Evolutionary conservation across 768 basidiomycete species (phyloP).

Genomic region (Lentinula sp.): DNA sequence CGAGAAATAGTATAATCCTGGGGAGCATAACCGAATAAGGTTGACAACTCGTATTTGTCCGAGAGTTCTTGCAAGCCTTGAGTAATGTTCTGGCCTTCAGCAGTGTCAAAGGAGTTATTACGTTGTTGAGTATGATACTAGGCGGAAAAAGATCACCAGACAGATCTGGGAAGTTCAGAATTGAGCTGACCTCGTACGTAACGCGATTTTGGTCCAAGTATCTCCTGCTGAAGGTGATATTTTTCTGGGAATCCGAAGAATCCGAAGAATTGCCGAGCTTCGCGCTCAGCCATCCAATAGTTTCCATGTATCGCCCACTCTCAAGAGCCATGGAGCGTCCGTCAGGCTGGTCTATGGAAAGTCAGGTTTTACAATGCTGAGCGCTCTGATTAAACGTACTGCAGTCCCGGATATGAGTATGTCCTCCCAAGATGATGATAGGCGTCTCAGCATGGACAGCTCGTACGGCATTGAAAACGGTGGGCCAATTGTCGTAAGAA

Average conservation of each 20-base stretch:
- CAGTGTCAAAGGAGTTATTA: conserved; percentile 55
- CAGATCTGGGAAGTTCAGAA: neutral
- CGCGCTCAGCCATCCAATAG: conserved; percentile 74
- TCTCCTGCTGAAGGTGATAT: conserved; percentile 59
- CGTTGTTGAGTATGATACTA: conserved; percentile 61
- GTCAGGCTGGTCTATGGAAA: conserved; percentile 53
- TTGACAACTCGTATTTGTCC: conserved; percentile 53
- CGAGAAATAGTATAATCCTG: conserved; percentile 62
- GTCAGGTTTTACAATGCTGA: neutral
- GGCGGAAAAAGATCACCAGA: conserved; percentile 2
- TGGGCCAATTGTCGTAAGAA: conserved; percentile 61
- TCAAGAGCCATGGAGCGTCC: conserved; percentile 71
- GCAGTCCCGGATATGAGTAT: conserved; percentile 79
- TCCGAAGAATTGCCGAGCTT: conserved; percentile 17
- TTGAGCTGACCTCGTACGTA: conserved; percentile 45
- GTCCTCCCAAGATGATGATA: conserved; percentile 81
- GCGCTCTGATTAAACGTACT: conserved; percentile 22
- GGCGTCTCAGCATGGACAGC: conserved; percentile 65
- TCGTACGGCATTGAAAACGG: conserved; percentile 70
- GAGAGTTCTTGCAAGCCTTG: conserved; percentile 47
- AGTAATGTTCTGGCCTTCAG: conserved; percentile 45
- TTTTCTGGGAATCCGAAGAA: conserved; percentile 40
- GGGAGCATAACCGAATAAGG: conserved; percentile 66
- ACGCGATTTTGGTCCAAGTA: conserved; percentile 80
- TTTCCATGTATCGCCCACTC: conserved; percentile 91